A percentile compares a stretch with the other conserved stretches of the same genome.
These are phyloP conservation scores for Venturia effusa DNA, from an alignment of 2,329 filamentous ascomycete genomes.

Conservation along the genomic window DNA sequence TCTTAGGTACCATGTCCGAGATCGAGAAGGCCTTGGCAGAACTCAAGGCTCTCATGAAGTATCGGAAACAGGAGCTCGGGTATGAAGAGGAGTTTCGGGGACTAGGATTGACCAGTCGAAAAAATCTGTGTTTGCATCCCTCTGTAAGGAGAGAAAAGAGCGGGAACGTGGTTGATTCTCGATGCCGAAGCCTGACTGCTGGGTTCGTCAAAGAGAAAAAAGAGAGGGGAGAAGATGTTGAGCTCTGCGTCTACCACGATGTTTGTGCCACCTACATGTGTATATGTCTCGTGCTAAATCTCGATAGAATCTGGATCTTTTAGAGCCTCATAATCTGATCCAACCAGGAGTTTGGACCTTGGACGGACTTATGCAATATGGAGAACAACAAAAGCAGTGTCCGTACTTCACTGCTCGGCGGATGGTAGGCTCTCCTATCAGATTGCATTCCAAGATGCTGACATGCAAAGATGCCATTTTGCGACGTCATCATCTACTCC, in stretches of 20 bases:
- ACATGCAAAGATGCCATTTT: slow-evolving; percentile 73
- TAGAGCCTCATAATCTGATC: slow-evolving; percentile 90
- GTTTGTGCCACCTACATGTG: slow-evolving; percentile 35
- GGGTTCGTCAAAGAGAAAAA: slow-evolving; percentile 98
- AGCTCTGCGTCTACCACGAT: slow-evolving; percentile 92
- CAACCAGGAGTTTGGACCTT: slow-evolving; percentile 94
- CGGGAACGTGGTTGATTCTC: slow-evolving; percentile 84
- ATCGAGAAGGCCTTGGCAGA: slow-evolving; percentile 96
- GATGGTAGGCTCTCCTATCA: slow-evolving; percentile 55
- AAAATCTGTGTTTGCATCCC: slow-evolving; percentile 93
- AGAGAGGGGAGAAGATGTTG: slow-evolving; percentile 85
- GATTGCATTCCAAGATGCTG: slow-evolving; percentile 13
- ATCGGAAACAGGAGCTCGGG: slow-evolving; percentile 79
- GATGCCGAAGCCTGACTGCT: slow-evolving; percentile 88
- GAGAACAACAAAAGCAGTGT: slow-evolving; percentile 92
- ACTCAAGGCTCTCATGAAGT: slow-evolving; percentile 88
- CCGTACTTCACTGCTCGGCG: slow-evolving; percentile 92
- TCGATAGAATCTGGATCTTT: slow-evolving; percentile 71
- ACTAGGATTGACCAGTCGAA: slow-evolving; percentile 85
- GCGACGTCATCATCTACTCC: slow-evolving; percentile 99
- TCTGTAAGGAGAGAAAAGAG: slow-evolving; percentile 96
- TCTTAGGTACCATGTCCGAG: slow-evolving; percentile 90
- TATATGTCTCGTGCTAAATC: slow-evolving; percentile 10
- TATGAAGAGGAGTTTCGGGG: slow-evolving; percentile 87
- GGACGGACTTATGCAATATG: slow-evolving; percentile 77